Base-by-base conservation (phyloP, 768 basidiomycete genomes). In the Termitomyces sp. region DNA sequence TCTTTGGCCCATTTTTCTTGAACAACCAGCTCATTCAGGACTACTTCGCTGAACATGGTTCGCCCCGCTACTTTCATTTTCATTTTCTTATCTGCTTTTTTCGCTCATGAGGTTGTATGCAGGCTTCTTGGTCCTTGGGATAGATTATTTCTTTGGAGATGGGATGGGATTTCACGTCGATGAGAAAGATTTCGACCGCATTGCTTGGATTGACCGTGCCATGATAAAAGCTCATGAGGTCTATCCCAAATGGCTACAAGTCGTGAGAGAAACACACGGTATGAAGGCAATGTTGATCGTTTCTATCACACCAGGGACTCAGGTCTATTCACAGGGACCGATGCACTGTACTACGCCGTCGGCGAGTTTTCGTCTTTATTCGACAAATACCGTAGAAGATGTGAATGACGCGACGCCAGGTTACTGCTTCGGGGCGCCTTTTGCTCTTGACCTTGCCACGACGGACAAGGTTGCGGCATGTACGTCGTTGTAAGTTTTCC, bases 131-230 rank as follows among this genome's bases (percentile, higher is more conserved):
- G 83, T 86, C 4, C 66, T 86, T 5, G 83, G 82, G 2, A 67
- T 80, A 42, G 86, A 87, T 58, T 86, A 84, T 66, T 85, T 87
- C 68, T 75, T 84, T 50, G 83, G 85, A 7, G 81, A 85, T 53
- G 72, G 78, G 11, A 62, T 86, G 1, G 62, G 76, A n/a, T 53
- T 62, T 1, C 74, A 79, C 58, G 64, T 68, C 21, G 66, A 70
- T 2, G 71, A 76, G 38, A 68, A 72, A 11, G 66, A 60, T 28
- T 77, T 74, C 47, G 70, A 78, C 55, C 69, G 72, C 33, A 40
- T 56, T 1, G 70, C 69, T 0, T 87, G 84, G 83, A 66, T 75
- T 19, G 60, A 55, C 1, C 73, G 71, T 46, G 62, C 63, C 11
- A 65, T 66, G 31, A 61, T 67, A 26, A 68, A 70, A 12, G 78